Evolutionary conservation across 805 yeast genomes (phyloP), one percentile per base, ranked within the genome.

Genomic region (Schwanniomyces polymorphus): DNA sequence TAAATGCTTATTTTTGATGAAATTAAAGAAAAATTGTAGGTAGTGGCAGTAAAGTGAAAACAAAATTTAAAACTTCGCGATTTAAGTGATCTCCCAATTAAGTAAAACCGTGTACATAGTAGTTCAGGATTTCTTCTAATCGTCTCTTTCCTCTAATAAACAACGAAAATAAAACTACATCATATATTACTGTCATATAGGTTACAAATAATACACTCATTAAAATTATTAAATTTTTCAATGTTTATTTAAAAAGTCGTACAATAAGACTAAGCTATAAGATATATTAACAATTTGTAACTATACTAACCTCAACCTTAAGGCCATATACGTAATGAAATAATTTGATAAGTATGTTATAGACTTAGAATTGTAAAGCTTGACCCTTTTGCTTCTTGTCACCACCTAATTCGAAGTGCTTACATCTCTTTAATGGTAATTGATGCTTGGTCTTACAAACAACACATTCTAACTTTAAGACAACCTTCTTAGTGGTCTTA

Each of bases 321-420:
- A 38, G 41, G 28, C 12, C 29, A 38, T 23, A 26, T 38, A 38
- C 14, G 41, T 38, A 25, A 38, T 25, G 26, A 38, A 38, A 26
- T 25, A 25, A 38, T 38, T 26, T 26, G 41, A 38, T 38, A 45
- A 44, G 48, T 45, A 45, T 39, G 42, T 34, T 41, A 43, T 41
- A 48, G 60, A 64, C 57, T 87, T 87, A 94, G 81, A 94, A 94
- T 85, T 94, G 99, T 80, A 94, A 86, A 79, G 99, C 99, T 82
- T 90, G 97, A 80, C 99, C 99, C 91, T 94, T 94, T 84, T 94
- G 97, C 84, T 94, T 94, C 89, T 88, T 94, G 86, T 94, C 99
- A 85, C 99, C 99, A 86, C 99, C 99, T 76, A 94, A 91, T 85
- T 94, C 99, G 80, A 94, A 94, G 84, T 94, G 99, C 94, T 94